A percentile compares a stretch with the other conserved stretches of the same genome.
These are phyloP conservation scores for Calonectria pauciramosa DNA, from an alignment of 2,329 filamentous ascomycete genomes.

Conservation along the genomic window DNA sequence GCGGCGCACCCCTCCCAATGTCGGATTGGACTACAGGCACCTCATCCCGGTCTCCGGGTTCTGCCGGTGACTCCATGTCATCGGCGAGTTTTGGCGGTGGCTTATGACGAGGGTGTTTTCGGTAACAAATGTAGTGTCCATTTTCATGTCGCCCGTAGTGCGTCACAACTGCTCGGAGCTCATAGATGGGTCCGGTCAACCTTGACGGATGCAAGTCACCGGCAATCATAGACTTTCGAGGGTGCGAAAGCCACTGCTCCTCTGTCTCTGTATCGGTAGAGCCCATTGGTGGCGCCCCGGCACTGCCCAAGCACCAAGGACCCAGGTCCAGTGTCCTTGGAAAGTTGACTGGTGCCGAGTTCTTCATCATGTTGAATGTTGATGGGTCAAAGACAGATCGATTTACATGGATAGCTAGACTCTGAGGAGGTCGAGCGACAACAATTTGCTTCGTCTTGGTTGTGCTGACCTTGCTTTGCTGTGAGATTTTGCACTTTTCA, in stretches of 20 bases:
- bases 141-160: conserved; percentile 94
- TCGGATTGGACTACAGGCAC: conserved; percentile 14
- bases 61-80: conserved; percentile 16
- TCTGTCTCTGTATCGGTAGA: conserved; percentile 40
- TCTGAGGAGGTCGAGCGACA: conserved; percentile 84
- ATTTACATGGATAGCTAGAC: conserved; percentile 89
- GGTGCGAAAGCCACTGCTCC: conserved; percentile 80
- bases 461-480: conserved; percentile 78
- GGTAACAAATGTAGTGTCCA: conserved; percentile 94
- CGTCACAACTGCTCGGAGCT: conserved; percentile 86
- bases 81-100: conserved; percentile 21
- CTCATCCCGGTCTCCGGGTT: conserved; percentile 32
- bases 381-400: conserved; percentile 90
- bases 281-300: conserved; percentile 36
- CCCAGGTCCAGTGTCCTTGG: conserved; percentile 81
- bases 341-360: conserved; percentile 83
- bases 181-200: conserved; percentile 74
- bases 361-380: conserved; percentile 86
- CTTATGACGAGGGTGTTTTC: conserved; percentile 70
- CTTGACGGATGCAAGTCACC: conserved; percentile 64
- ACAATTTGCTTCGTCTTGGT: conserved; percentile 94
- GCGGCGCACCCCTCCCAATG: conserved; percentile 19
- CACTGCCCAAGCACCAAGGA: conserved; percentile 85
- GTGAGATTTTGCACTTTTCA: conserved; percentile 74
- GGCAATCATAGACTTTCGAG: conserved; percentile 80